A percentile compares a stretch with the other conserved stretches of the same genome.
These are phyloP conservation scores for Candida suzukii DNA, from an alignment of 805 yeast species.

Conservation along the genomic window DNA sequence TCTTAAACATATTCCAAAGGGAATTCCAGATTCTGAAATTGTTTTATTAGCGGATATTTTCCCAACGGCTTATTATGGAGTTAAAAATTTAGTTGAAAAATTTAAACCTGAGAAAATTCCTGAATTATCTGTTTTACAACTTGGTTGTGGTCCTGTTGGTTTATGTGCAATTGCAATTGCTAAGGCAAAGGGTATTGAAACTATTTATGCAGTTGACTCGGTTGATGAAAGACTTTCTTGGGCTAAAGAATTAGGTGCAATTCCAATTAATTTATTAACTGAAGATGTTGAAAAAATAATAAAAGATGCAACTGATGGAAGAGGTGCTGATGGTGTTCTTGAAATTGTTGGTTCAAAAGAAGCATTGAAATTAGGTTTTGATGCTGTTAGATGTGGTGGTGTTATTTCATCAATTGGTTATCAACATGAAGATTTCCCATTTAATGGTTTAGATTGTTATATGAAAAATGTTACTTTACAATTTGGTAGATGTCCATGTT, in stretches of 20 bases:
- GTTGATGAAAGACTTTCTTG: slow-evolving; percentile 38
- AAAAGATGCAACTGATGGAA: slow-evolving; percentile 30
- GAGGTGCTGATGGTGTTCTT: slow-evolving; percentile 55
- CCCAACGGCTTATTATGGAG: slow-evolving; percentile 44
- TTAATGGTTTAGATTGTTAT: slow-evolving; percentile 51
- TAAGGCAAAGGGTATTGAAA: slow-evolving; percentile 35
- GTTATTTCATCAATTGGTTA: slow-evolving; percentile 53
- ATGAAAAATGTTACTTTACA: slow-evolving; percentile 48
- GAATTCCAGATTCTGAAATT: slow-evolving; percentile 36
- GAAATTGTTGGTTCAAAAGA: slow-evolving; percentile 53
- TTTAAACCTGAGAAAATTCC: slow-evolving; percentile 14
- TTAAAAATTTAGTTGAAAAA: slow-evolving; percentile 26
- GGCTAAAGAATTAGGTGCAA: slow-evolving; percentile 36
- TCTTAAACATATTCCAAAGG: slow-evolving; percentile 36
- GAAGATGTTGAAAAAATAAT: slow-evolving; percentile 30
- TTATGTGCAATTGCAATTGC: slow-evolving; percentile 43
- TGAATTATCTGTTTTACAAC: slow-evolving; percentile 34
- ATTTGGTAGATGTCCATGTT: slow-evolving; percentile 59
- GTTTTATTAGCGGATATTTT: slow-evolving; percentile 59
- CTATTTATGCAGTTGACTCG: slow-evolving; percentile 41
- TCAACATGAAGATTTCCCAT: slow-evolving; percentile 51
- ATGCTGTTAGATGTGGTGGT: slow-evolving; percentile 50
- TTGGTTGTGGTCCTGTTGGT: slow-evolving; percentile 60
- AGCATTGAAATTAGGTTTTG: slow-evolving; percentile 45
- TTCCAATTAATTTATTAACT: slow-evolving; percentile 36